Base-by-base conservation (phyloP, 441 rosid genomes). In the Lepidium campestre region DNA sequence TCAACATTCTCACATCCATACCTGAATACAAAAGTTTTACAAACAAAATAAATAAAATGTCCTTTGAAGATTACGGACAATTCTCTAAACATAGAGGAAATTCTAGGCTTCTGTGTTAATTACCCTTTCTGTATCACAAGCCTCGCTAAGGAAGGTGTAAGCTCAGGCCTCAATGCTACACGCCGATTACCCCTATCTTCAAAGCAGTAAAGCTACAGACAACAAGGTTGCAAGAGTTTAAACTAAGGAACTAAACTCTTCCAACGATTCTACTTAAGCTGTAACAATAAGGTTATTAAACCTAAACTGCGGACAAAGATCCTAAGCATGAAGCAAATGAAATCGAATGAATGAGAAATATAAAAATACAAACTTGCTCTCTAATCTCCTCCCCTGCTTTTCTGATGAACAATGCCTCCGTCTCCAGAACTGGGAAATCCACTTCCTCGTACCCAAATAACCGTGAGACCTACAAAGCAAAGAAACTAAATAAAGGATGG, bases 141-240 rank as follows among this genome's bases (percentile, higher is more conserved):
- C 76, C 98, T 90, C 2, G 91, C 97, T 76, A 90, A 74, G 59
- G 96, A 93, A 59, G 98, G 96, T 6, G 96, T 93, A 66, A 86
- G 97, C 87, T 93, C 97, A 22, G 96, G 98, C 79, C 98, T 88
- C 82, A 92, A 81, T 27, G 97, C 96, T 76, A 92, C 96, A 73
- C 96, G 96, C 1, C 98, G 92, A 68, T 88, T 93, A 62, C 96
- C 96, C 20, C 87, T 77, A 78, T 93, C 98, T 74, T 90, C 97
- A 72, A 93, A 93, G 81, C 94, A 86, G 69, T 93, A 93, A 18
- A 93, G 73, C 97, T 93, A 80, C 82, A 48, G n/a, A n/a, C 32
- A 67, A 27, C 53, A 72, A 59, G 13, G 14, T 65, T 32, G 32
- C 68, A 62, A 31, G 6, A 32, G n/a, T 22, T 56, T n/a, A 66